A percentile compares a stretch with the other conserved stretches of the same genome.
These are phyloP conservation scores for Daldinia decipiens DNA, from an alignment of 495 filamentous ascomycete genomes.

Conservation along the genomic window DNA sequence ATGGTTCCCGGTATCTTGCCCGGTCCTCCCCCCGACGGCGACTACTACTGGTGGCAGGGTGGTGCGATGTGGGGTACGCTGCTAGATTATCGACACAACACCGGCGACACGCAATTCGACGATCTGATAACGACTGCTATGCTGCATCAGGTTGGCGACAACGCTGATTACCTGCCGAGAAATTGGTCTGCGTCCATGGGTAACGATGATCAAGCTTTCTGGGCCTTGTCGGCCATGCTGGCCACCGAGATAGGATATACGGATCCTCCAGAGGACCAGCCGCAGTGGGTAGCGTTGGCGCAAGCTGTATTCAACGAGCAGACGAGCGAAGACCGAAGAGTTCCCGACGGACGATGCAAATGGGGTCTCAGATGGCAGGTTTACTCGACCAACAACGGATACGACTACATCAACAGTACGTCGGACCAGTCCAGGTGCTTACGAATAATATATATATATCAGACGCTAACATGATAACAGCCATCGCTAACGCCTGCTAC, in stretches of 20 bases:
- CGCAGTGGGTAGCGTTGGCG: conserved; percentile 74
- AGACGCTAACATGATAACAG: conserved; percentile 49
- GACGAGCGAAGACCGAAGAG: conserved; percentile 63
- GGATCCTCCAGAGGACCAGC: conserved; percentile 60
- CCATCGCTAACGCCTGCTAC: conserved; percentile 67
- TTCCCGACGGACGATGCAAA: conserved; percentile 66
- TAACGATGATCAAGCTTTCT: conserved; percentile 82
- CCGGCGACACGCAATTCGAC: conserved; percentile 66
- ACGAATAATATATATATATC: background rate
- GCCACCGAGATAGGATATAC: conserved; percentile 77
- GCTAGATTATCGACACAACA: conserved; percentile 69
- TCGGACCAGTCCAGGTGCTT: conserved; percentile 30
- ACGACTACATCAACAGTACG: conserved; percentile 73
- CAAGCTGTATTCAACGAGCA: conserved; percentile 80
- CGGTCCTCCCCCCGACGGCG: conserved; percentile 53
- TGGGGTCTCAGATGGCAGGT: conserved; percentile 86
- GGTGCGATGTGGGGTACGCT: conserved; percentile 70
- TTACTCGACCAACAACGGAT: conserved; percentile 76
- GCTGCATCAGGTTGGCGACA: conserved; percentile 62
- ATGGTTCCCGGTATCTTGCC: conserved; percentile 67
- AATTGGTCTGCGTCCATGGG: conserved; percentile 69
- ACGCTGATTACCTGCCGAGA: conserved; percentile 64
- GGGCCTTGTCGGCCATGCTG: conserved; percentile 73
- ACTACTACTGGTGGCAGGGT: conserved; percentile 82
- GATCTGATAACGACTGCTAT: conserved; percentile 60